Base-by-base conservation (phyloP, 2,329 filamentous ascomycete genomes). In the Colletotrichum falcatum region DNA sequence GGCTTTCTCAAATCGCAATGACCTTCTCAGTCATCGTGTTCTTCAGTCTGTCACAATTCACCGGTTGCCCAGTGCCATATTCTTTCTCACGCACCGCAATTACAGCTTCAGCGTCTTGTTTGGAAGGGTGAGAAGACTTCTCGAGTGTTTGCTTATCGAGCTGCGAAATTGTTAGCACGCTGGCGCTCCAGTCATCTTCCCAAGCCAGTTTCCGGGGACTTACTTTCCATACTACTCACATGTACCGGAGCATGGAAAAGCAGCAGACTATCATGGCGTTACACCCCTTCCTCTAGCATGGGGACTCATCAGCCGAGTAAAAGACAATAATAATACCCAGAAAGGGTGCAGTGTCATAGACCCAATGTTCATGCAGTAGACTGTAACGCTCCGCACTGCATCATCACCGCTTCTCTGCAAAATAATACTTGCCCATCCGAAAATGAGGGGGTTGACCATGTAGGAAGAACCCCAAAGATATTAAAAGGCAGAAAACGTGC, bases 371-470 rank as follows among this genome's bases (percentile, higher is more conserved):
- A 83, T 82, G 12, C 77, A 74, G 35, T 80, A 81, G 1, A 83
- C 73, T 8, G 79, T 80, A 3, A 83, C 73, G 7, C 76, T 78
- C 48, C 81, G 72, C 1, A 77, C 74, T 1, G 81, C 80, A 66
- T 83, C 80, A 37, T 83, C 81, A 9, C 80, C 80, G 4, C 72
- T 72, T 2, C 81, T 75, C 61, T 79, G 76, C 1, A 79, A 74
- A 14, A 83, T 79, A 12, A 79, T 76, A 62, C 78, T 83, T 0
- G 81, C 80, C 81, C 81, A 83, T 1, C 77, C 79, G 48, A 81
- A 82, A 20, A 82, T 66, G 12, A 82, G 73, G 0, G 80, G 81
- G 11, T 82, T 80, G 26, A 81, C 79, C 44, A 81, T 78, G 48
- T 82, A 82, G 12, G 78, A 78, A 2, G 79, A 80, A 1, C 80